Percentiles rank a stretch among this genome's conserved stretches.
These are phyloP conservation scores for Fusarium stilboides DNA, from an alignment of 2,329 filamentous ascomycete genomes.

Conservation along the genomic window DNA sequence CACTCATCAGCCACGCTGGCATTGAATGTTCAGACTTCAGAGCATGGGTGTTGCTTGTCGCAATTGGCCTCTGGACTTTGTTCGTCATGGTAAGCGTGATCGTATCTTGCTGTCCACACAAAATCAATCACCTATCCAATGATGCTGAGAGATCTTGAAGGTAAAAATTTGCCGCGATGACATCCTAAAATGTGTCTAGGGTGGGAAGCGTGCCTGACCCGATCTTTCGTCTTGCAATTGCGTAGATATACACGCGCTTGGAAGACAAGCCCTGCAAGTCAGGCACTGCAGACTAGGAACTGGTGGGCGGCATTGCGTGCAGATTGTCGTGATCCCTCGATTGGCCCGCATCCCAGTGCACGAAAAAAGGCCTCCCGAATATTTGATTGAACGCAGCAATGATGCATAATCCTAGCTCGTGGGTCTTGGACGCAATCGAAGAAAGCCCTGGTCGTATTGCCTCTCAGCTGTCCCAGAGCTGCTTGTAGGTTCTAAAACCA, in stretches of 20 bases:
- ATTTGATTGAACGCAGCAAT: slow-evolving; percentile 49
- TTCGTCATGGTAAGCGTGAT: neutral
- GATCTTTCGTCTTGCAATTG: too few species aligned
- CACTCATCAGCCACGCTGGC: neutral
- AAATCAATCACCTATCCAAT: neutral
- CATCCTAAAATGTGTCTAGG: slow-evolving; percentile 7
- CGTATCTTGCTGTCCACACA: neutral
- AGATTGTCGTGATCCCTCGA: slow-evolving; percentile 32
- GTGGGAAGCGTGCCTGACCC: neutral
- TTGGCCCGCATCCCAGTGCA: slow-evolving; percentile 44
- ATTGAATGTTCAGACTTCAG: neutral
- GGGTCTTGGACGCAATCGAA: slow-evolving; percentile 34
- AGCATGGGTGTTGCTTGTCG: neutral
- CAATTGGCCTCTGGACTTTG: neutral
- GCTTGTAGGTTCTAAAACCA: slow-evolving; percentile 18
- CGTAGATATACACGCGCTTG: neutral
- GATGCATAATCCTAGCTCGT: slow-evolving; percentile 49
- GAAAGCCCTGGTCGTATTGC: slow-evolving; percentile 34
- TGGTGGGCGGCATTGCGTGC: slow-evolving; percentile 37
- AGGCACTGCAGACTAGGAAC: slow-evolving; percentile 31
- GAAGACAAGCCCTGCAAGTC: slow-evolving; percentile 28
- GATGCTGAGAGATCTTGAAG: neutral
- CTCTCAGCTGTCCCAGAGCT: slow-evolving; percentile 22
- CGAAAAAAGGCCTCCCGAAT: slow-evolving; percentile 40
- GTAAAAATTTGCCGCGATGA: neutral